These are phyloP conservation scores for Lasiodiplodia sp. DNA, from an alignment of 2,329 filamentous ascomycete genomes.

Conservation along the genomic window DNA sequence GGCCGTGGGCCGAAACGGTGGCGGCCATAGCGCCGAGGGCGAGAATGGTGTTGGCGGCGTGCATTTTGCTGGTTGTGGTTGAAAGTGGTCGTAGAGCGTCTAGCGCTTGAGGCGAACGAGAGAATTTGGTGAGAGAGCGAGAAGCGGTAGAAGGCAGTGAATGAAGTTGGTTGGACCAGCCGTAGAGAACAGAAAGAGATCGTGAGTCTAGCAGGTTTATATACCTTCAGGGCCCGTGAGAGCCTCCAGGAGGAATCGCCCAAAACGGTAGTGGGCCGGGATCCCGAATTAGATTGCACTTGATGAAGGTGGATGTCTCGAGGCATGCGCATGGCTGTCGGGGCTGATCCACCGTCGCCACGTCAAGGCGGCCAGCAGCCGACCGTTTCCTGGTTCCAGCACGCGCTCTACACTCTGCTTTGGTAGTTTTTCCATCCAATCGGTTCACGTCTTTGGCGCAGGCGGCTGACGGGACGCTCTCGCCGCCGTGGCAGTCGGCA, in stretches of 20 bases:
- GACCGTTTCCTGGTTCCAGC: slow-evolving; percentile 21
- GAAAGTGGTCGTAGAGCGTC: slow-evolving; percentile 17
- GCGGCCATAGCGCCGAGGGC: slow-evolving; percentile 38
- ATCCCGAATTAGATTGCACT: slow-evolving; percentile 25
- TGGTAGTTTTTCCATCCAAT: slow-evolving; percentile 23
- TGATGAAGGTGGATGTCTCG: slow-evolving; percentile 16
- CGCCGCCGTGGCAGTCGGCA: slow-evolving; percentile 19
- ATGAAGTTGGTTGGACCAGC: slow-evolving; percentile 30
- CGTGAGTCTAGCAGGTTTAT: slow-evolving; percentile 13
- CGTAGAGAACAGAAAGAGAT: slow-evolving; percentile 19
- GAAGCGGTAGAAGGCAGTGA: slow-evolving; percentile 25
- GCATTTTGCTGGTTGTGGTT: slow-evolving; percentile 21
- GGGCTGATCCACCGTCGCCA: slow-evolving; percentile 18
- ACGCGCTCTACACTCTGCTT: slow-evolving; percentile 6
- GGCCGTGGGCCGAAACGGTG: slow-evolving; percentile 39
- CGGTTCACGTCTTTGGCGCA: not conserved
- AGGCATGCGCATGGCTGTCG: slow-evolving; percentile 16
- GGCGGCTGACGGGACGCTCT: not conserved
- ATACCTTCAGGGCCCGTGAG: slow-evolving; percentile 15
- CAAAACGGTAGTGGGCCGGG: slow-evolving; percentile 14
- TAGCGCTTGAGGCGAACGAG: slow-evolving; percentile 24
- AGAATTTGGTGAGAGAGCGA: slow-evolving; percentile 19
- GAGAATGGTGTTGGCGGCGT: slow-evolving; percentile 45
- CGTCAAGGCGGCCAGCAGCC: slow-evolving; percentile 17
- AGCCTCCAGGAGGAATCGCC: slow-evolving; percentile 18